Evolutionary conservation across 345 rosid species (phyloP).

Genomic region (Erucastrum elatum): DNA sequence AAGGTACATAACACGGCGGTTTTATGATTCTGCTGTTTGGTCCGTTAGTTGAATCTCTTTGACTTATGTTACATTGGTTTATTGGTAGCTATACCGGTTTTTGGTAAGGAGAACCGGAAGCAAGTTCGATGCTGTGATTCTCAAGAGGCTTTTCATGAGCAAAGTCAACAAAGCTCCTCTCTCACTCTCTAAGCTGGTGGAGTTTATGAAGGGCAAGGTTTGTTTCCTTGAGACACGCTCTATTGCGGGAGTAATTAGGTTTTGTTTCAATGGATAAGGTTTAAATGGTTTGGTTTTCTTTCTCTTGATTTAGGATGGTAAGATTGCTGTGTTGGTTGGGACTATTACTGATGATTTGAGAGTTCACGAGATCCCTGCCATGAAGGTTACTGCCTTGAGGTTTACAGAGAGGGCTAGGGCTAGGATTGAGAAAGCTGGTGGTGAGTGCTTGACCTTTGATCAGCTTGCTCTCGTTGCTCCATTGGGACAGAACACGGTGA

Average conservation of each 20-base stretch:
- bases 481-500: conserved; percentile 92
- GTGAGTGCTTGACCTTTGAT: conserved; percentile 90
- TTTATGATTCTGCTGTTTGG: too few relatives aligned
- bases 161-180: conserved; percentile 86
- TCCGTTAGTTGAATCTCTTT: too few relatives aligned
- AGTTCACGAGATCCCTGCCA: conserved; percentile 70
- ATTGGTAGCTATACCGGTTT: conserved; percentile 68
- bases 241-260: neutral
- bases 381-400: conserved; percentile 82
- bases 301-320: conserved; percentile 47
- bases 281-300: neutral
- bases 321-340: conserved; percentile 82
- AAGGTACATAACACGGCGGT: conserved; percentile 44
- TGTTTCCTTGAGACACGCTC: neutral
- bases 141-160: conserved; percentile 96
- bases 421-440: conserved; percentile 95
- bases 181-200: conserved; percentile 73
- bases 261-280: neutral
- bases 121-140: conserved; percentile 87
- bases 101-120: conserved; percentile 85
- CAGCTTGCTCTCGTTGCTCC: conserved; percentile 91
- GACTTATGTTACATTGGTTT: too few relatives aligned
- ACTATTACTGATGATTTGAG: conserved; percentile 83
- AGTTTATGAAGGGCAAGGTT: conserved; percentile 75
- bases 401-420: conserved; percentile 91